A percentile compares a stretch with the other conserved stretches of the same genome.
Evolutionary conservation across 768 basidiomycete genomes (phyloP).

Genomic region (Crassisporium funariophilum): DNA sequence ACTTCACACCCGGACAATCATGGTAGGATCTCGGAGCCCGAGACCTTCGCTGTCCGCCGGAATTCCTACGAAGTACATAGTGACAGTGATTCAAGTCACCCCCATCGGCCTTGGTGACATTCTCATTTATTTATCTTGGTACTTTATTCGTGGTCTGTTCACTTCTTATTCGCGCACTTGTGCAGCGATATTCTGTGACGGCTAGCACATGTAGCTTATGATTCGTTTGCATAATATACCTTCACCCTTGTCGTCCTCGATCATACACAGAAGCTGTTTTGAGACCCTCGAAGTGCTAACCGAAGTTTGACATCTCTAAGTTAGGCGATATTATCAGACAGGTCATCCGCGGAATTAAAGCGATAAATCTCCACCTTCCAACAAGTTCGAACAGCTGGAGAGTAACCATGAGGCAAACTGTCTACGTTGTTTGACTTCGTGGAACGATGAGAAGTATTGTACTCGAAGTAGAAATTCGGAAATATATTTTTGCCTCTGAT

Average conservation of each 20-base stretch:
- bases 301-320: not conserved
- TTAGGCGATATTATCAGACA: constrained; percentile 1
- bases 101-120: constrained; percentile 49
- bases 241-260: not conserved
- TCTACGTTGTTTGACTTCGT: constrained; percentile 14
- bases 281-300: constrained; percentile 5
- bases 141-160: constrained; percentile 5
- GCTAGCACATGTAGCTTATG: no score
- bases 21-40: constrained; percentile 19
- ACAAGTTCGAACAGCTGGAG: constrained; percentile 2
- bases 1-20: constrained; percentile 8
- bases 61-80: constrained; percentile 29
- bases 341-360: constrained; percentile 18
- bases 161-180: constrained; percentile 1
- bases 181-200: not conserved
- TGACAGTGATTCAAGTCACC: constrained; percentile 40
- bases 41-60: constrained; percentile 17
- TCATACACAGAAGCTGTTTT: not conserved
- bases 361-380: constrained; percentile 1
- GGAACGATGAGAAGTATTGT: constrained; percentile 10
- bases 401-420: constrained; percentile 16
- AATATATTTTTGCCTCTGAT: constrained; percentile 9
- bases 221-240: constrained; percentile 1
- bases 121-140: constrained; percentile 9
- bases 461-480: constrained; percentile 10